Evolutionary conservation across 164 flowering plant genomes (phyloP), one percentile per base, ranked within the genome.

Genomic region (Magnolia kwangsiensis): DNA sequence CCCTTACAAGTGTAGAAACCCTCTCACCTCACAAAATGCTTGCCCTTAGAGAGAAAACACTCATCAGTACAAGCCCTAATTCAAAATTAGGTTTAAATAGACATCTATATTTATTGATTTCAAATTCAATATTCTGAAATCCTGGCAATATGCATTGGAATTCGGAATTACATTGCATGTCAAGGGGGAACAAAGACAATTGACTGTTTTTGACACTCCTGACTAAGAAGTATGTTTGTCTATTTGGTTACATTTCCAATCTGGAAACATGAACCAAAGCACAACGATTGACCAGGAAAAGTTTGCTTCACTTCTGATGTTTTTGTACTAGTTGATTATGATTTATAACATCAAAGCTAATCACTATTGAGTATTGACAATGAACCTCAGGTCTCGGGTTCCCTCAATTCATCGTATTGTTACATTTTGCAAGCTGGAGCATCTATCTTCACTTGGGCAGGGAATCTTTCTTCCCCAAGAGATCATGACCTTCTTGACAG

Each of bases 381-480:
- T 16, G 31, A 50, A 11, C 77, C 82, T 78, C 89, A 92, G 95
- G 93, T 87, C 55, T 76, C 95, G 45, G 76, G 83, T 72, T 91
- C 94, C 14, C 77, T 92, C 80, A 91, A 91, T 75, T 92, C 97
- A 72, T 89, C 95, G 50, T 87, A 87, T 77, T 91, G 97, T 72
- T 92, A 84, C 83, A 87, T 92, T 73, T 78, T 91, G 70, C 89
- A 90, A 81, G 86, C 80, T 81, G 87, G 81, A 77, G 74, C 85
- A 27, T 83, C 86, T 58, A 49, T 83, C 69, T 91, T 81, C 79
- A 82, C 90, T 65, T 91, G 97, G 97, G 66, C 81, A 68, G 97
- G 97, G 76, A 90, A 77, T 76, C 89, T 85, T 23, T 80, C 95
- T 27, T 83, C 89, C 21, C 63, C 78, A 59, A 82, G 77, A 69